Conservation (phyloP, 495 filamentous ascomycete species). For the Penicillium taxi region DNA sequence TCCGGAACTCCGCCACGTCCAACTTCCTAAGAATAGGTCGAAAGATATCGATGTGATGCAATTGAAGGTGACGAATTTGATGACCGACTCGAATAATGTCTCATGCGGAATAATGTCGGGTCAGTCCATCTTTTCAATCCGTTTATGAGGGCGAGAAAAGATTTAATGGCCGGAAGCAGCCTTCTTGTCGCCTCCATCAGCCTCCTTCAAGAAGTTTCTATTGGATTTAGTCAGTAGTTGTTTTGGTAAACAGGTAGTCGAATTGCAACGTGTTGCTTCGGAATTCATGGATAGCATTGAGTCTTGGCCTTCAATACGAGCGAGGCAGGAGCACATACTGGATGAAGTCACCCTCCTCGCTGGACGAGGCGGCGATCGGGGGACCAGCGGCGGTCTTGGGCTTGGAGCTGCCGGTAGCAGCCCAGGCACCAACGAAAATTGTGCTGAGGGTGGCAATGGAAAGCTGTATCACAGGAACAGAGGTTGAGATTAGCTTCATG, state of each 20-base stretch:
- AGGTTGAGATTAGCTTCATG: slow-evolving; percentile 8
- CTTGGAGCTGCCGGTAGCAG: slow-evolving; percentile 52
- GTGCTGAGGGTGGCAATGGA: slow-evolving; percentile 72
- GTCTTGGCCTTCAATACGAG: too few species aligned
- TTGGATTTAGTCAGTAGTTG: slow-evolving; percentile 9
- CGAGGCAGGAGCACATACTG: too few species aligned
- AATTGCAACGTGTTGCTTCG: too few species aligned
- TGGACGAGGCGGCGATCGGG: slow-evolving; percentile 77
- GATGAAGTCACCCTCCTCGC: slow-evolving; percentile 96
- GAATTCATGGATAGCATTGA: too few species aligned
- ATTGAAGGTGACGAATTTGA: slow-evolving; percentile 11
- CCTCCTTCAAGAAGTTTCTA: slow-evolving; percentile 74
- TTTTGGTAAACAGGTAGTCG: too few species aligned
- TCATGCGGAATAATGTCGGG: slow-evolving; percentile 11
- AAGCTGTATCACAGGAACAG: slow-evolving; percentile 48
- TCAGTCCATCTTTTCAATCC: slow-evolving; percentile 15
- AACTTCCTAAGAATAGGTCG: slow-evolving; percentile 9
- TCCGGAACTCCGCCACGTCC: slow-evolving; percentile 9
- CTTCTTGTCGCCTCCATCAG: slow-evolving; percentile 62
- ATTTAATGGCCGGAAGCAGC: slow-evolving; percentile 49
- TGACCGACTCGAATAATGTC: slow-evolving; percentile 13
- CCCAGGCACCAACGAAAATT: slow-evolving; percentile 49
- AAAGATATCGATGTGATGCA: slow-evolving; percentile 5
- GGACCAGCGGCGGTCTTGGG: slow-evolving; percentile 52
- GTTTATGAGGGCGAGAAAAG: slow-evolving; percentile 5